Evolutionary conservation across 257 asterid genomes (phyloP).

Genomic region (Linderniella brevidens): DNA sequence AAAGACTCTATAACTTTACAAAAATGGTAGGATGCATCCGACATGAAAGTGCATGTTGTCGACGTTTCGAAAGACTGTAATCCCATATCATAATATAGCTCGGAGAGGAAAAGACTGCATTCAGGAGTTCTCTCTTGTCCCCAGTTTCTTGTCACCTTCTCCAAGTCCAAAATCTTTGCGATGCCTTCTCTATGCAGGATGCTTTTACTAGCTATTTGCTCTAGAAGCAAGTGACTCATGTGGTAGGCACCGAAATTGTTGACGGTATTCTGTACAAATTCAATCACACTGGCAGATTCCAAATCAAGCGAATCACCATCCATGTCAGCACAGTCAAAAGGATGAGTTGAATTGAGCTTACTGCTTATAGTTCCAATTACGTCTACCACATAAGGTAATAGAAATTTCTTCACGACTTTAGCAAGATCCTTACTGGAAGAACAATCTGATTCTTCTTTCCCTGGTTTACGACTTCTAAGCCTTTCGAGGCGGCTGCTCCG

Average conservation of each 20-base stretch:
- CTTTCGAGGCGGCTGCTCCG: slow-evolving; percentile 89
- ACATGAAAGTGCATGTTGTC: slow-evolving; percentile 27
- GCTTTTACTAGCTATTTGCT: slow-evolving; percentile 49
- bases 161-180: slow-evolving; percentile 62
- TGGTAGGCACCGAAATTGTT: slow-evolving; percentile 72
- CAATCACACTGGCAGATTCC: slow-evolving; percentile 42
- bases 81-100: slow-evolving; percentile 79
- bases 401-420: slow-evolving; percentile 55
- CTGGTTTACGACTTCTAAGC: slow-evolving; percentile 90
- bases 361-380: slow-evolving; percentile 24
- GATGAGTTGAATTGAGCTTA: slow-evolving; percentile 17
- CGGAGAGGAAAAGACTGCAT: slow-evolving; percentile 81
- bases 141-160: slow-evolving; percentile 72
- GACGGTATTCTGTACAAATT: slow-evolving; percentile 39
- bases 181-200: slow-evolving; percentile 38
- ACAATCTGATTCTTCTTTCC: slow-evolving; percentile 62
- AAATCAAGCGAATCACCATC: slow-evolving; percentile 28
- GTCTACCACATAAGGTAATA: slow-evolving; percentile 43
- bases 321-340: slow-evolving; percentile 23
- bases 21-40: slow-evolving; percentile 75
- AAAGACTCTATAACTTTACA: slow-evolving; percentile 77
- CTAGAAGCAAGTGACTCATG: slow-evolving; percentile 66
- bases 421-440: slow-evolving; percentile 57
- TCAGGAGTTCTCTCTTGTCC: slow-evolving; percentile 70
- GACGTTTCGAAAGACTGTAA: slow-evolving; percentile 36